Evolutionary conservation across 805 yeast species (phyloP).

Genomic region (Pichia manshurica): DNA sequence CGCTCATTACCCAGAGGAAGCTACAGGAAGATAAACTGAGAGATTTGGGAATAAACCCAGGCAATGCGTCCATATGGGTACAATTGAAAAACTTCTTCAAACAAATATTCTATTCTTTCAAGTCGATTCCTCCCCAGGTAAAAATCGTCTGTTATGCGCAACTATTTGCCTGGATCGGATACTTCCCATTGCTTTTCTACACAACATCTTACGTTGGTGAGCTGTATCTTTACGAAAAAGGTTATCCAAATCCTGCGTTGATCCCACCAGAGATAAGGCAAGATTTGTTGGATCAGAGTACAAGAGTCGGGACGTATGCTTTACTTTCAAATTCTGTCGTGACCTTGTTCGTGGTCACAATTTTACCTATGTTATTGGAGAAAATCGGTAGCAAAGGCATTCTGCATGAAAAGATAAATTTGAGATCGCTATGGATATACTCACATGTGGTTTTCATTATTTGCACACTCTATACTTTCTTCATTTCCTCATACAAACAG

Average conservation of each 20-base stretch:
- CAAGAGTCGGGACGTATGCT: conserved; percentile 49
- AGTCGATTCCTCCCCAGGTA: conserved; percentile 44
- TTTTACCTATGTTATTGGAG: conserved; percentile 40
- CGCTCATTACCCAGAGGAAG: conserved; percentile 35
- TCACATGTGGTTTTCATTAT: conserved; percentile 47
- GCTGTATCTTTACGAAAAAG: conserved; percentile 39
- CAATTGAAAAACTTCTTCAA: conserved; percentile 24
- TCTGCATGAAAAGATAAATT: conserved; percentile 16
- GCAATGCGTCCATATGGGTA: conserved; percentile 16
- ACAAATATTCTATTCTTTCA: conserved; percentile 34
- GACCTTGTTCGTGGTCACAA: conserved; percentile 38
- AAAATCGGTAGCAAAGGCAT: conserved; percentile 1
- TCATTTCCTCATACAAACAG: conserved; percentile 33
- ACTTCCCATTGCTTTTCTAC: conserved; percentile 60
- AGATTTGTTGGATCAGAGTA: conserved; percentile 38
- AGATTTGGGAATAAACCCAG: conserved; percentile 33
- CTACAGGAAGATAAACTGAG: conserved; percentile 29
- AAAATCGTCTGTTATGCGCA: conserved; percentile 49
- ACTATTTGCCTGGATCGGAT: conserved; percentile 64
- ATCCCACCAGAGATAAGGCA: conserved; percentile 35
- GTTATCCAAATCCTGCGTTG: conserved; percentile 34
- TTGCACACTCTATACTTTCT: conserved; percentile 44
- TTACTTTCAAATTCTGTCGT: conserved; percentile 44
- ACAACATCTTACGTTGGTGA: conserved; percentile 64
- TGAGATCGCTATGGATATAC: conserved; percentile 42